Conservation (phyloP, 177 flowering plant genomes). For the Vitis hybrid region DNA sequence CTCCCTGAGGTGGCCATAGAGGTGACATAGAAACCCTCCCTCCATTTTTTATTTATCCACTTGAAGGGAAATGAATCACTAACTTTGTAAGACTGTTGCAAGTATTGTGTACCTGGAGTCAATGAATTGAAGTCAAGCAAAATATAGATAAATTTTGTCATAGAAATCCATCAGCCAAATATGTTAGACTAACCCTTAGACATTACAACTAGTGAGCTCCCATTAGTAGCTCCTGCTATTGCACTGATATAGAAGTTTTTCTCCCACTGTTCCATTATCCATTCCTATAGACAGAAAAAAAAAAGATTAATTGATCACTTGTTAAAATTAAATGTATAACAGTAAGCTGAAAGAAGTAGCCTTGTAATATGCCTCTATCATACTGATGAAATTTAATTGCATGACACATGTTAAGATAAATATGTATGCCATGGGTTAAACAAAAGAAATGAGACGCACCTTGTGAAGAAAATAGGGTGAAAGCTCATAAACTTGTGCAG, state of each 20-base stretch:
- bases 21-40: conserved; percentile 70
- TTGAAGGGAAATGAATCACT: conserved; percentile 72
- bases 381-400: too few relatives aligned
- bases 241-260: conserved; percentile 57
- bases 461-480: conserved; percentile 64
- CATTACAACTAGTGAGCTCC: conserved; percentile 73
- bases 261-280: conserved; percentile 72
- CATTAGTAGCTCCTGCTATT: conserved; percentile 61
- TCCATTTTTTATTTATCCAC: conserved; percentile 84
- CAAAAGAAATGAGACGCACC: conserved; percentile 28
- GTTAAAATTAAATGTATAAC: neutral
- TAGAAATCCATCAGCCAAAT: neutral
- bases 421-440: neutral
- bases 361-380: too few relatives aligned
- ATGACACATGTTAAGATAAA: too few relatives aligned
- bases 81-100: conserved; percentile 75
- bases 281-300: conserved; percentile 38
- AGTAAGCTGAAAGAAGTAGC: neutral
- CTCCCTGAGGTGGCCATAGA: conserved; percentile 75
- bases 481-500: conserved; percentile 56
- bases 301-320: neutral
- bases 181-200: conserved; percentile 50
- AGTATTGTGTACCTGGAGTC: conserved; percentile 52
- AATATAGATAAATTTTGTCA: neutral
- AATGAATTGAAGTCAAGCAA: neutral